Evolutionary conservation across 1,284 basidiomycete genomes (phyloP).

Genomic region (Violaceomyces palustris): DNA sequence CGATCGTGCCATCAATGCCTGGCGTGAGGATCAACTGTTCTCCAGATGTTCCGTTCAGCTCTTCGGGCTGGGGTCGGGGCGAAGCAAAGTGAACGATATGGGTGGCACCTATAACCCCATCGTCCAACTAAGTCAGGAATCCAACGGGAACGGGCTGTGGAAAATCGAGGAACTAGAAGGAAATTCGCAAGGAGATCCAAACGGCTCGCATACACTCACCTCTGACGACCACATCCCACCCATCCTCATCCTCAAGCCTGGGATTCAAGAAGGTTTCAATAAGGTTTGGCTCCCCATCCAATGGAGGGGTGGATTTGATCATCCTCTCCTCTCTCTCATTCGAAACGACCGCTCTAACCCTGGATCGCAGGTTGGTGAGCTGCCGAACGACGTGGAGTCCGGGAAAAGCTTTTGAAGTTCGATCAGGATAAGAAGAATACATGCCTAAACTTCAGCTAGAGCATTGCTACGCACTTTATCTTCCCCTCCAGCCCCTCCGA

Average conservation of each 20-base stretch:
- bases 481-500: neutral
- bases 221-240: neutral
- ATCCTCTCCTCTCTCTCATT: neutral
- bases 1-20: neutral
- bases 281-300: neutral
- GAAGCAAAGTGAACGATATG: neutral
- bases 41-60: neutral
- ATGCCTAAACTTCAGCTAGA: neutral
- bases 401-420: neutral
- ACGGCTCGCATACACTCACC: neutral
- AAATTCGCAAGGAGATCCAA: neutral
- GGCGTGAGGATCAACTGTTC: neutral
- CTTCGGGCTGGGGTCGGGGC: neutral
- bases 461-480: neutral
- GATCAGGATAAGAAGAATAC: neutral
- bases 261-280: neutral
- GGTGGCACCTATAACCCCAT: neutral
- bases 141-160: neutral
- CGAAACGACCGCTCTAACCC: neutral
- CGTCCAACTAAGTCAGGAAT: neutral
- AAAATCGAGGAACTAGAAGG: neutral
- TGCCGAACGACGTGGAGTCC: constrained; percentile 1
- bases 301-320: neutral
- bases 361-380: neutral
- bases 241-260: neutral